Base-by-base conservation (phyloP, 2,329 filamentous ascomycete species). In the Fusarium fracticaudum region DNA sequence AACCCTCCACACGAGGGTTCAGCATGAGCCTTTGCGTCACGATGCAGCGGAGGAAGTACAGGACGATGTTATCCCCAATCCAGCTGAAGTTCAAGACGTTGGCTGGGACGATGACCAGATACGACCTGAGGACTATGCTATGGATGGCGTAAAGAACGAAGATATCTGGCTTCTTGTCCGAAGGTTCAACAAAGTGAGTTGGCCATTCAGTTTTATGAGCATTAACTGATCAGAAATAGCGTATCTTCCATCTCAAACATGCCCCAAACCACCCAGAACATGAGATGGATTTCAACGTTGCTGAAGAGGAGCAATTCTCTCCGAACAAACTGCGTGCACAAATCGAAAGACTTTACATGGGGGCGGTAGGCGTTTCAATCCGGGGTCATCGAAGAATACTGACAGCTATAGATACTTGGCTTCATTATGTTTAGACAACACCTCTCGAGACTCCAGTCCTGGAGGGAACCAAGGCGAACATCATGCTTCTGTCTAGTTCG, bases 301-400 rank as follows among this genome's bases (percentile, higher is more conserved):
- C 92, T 12, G 90, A 94, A 51, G 91, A 94, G 60, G 93, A 95
- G 75, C 92, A 95, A 67, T 95, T 95, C 80, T 93, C 92, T 0
- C 93, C 93, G 0, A 93, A 96, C 78, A 96, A 95, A 80, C 84
- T 96, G 44, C 87, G 93, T n/a, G 89, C 90, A 6, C 94, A 92
- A 47, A 78, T 95, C 5, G 94, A 96, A 81, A 87, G 94, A 20
- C 84, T 95, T 17, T 96, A 96, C 79, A 94, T 93, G 87, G 94
- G 91, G 0, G 89, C 95, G 3, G 86, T 92, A 41, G 9, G 88
- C 94, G 57, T 22, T 26, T 20, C 3, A 87, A 6, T 20, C 31
- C 22, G 5, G 11, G 8, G 18, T 29, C 8, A 22, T 29, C 5
- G 12, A 22, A 15, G 2, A 14, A 10, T 20, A 1, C 61, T 65